Evolutionary conservation across 257 asterid species (phyloP).

Genomic region (Leonotis leonurus): DNA sequence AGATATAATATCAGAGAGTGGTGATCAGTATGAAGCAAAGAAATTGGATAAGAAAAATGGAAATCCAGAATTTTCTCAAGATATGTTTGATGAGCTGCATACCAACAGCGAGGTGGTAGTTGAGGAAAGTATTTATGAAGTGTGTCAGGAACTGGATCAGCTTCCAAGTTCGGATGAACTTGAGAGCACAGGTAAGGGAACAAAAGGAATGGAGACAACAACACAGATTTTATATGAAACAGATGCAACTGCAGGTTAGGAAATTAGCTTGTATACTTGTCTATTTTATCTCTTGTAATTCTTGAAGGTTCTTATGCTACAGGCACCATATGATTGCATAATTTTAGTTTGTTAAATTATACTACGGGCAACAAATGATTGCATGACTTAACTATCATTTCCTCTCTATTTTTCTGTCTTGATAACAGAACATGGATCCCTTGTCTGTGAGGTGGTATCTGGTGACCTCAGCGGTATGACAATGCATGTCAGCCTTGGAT

Average conservation of each 20-base stretch:
- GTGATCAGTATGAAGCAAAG: slow-evolving; percentile 15
- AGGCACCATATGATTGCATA: neutral
- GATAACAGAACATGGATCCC: slow-evolving; percentile 19
- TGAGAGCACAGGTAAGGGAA: slow-evolving; percentile 14
- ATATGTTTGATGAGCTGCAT: slow-evolving; percentile 11
- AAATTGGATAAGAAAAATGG: slow-evolving; percentile 11
- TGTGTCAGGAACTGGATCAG: neutral
- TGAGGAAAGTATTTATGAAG: neutral
- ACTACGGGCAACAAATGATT: no score
- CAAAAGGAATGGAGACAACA: neutral
- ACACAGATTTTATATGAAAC: slow-evolving; percentile 5
- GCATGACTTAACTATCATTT: neutral
- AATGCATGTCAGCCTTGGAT: no score
- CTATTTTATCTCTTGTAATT: neutral
- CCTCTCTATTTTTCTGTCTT: neutral
- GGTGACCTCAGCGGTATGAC: slow-evolving; percentile 15
- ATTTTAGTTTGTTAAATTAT: neutral
- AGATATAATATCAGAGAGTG: neutral
- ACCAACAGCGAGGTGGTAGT: neutral
- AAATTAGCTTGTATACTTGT: neutral
- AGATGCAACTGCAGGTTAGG: slow-evolving; percentile 25
- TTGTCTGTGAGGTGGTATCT: slow-evolving; percentile 16
- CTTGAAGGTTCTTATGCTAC: neutral
- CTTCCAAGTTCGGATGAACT: neutral
- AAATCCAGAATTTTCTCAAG: slow-evolving; percentile 2